Conservation (phyloP, 2,329 filamentous ascomycete species). For the Pyrenophora tritici-repentis region DNA sequence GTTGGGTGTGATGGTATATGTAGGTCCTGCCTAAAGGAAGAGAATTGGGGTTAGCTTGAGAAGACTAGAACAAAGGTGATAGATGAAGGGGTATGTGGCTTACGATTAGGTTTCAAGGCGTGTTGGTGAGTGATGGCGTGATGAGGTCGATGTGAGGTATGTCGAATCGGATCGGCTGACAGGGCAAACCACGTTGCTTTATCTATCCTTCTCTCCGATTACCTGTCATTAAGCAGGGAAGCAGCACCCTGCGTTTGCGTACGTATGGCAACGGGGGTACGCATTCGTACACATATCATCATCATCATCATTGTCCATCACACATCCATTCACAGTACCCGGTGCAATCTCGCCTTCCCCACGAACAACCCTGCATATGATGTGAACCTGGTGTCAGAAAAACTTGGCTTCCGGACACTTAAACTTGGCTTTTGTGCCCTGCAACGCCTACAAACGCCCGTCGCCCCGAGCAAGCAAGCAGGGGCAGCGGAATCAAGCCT, state of each 20-base stretch:
- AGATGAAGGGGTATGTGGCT: too few species aligned
- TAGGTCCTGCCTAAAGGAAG: background rate
- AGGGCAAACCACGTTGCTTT: too few species aligned
- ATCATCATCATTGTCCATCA: too few species aligned
- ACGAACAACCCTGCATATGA: too few species aligned
- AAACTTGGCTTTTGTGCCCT: conserved; percentile 11
- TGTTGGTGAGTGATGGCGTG: background rate
- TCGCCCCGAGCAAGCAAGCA: background rate
- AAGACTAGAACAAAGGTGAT: too few species aligned
- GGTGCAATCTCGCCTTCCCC: too few species aligned
- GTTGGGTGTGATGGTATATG: background rate
- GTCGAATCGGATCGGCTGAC: background rate
- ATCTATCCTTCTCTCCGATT: too few species aligned
- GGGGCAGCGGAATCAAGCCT: background rate
- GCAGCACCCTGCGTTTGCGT: background rate
- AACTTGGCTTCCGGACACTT: conserved; percentile 19
- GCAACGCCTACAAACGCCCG: background rate
- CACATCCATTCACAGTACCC: too few species aligned
- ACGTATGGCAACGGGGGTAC: too few species aligned
- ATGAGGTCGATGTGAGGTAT: background rate
- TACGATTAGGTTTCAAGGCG: too few species aligned
- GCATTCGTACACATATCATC: too few species aligned
- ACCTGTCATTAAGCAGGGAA: background rate
- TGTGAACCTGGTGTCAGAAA: background rate
- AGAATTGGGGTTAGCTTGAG: background rate